Evolutionary conservation across 768 basidiomycete genomes (phyloP).

Genomic region (Hypsizygus marmoreus): DNA sequence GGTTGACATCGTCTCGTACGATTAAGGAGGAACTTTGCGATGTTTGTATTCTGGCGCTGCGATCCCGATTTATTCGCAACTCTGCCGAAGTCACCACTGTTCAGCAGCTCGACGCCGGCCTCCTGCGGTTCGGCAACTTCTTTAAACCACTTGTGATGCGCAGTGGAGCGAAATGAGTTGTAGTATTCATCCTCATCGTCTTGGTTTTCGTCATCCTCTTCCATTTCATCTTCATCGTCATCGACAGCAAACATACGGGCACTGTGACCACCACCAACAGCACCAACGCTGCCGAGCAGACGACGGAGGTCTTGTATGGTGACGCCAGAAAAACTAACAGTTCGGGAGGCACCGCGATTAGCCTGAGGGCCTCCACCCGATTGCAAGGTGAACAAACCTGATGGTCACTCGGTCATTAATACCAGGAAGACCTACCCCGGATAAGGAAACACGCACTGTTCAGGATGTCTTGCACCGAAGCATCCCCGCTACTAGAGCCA

Average conservation of each 20-base stretch:
- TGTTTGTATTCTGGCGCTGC: slow-evolving; percentile 43
- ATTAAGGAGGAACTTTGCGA: slow-evolving; percentile 51
- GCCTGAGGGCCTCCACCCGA: slow-evolving; percentile 20
- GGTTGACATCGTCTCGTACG: slow-evolving; percentile 37
- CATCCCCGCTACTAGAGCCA: neutral
- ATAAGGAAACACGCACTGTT: slow-evolving; percentile 21
- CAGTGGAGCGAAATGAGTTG: slow-evolving; percentile 25
- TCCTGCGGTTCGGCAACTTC: slow-evolving; percentile 59
- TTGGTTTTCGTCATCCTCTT: slow-evolving; percentile 29
- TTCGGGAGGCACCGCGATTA: slow-evolving; percentile 8
- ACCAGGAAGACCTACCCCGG: too few relatives aligned
- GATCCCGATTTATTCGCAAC: slow-evolving; percentile 52
- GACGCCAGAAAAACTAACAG: slow-evolving; percentile 27
- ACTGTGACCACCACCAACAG: slow-evolving; percentile 1
- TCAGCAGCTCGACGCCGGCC: slow-evolving; percentile 64
- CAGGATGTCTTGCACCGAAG: slow-evolving; percentile 28
- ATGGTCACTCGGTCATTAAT: neutral
- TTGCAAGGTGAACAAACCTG: slow-evolving; percentile 37
- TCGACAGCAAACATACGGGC: neutral
- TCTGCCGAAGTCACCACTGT: slow-evolving; percentile 80
- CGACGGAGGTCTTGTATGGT: slow-evolving; percentile 32
- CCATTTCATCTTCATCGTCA: slow-evolving; percentile 13
- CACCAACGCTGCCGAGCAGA: slow-evolving; percentile 21
- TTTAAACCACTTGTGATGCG: slow-evolving; percentile 27
- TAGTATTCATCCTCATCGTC: slow-evolving; percentile 42